Evolutionary conservation across 805 yeast species (phyloP).

Genomic region (Candida schatavii): DNA sequence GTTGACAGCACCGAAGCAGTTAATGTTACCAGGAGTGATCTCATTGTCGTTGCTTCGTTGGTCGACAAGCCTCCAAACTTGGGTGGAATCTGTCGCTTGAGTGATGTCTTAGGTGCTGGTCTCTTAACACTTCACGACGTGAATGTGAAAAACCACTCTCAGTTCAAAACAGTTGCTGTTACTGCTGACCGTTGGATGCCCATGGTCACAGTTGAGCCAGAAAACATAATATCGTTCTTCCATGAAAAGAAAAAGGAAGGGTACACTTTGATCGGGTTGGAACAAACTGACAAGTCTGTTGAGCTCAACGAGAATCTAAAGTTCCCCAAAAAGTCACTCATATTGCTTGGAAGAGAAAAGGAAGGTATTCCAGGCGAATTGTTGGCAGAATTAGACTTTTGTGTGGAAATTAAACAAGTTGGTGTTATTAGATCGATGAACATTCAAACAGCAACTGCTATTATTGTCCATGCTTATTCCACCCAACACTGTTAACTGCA

Average conservation of each 20-base stretch:
- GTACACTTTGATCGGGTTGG: conserved; percentile 83
- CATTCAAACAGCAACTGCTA: conserved; percentile 95
- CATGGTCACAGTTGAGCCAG: conserved; percentile 68
- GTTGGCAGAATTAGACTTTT: conserved; percentile 75
- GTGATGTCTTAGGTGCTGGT: conserved; percentile 91
- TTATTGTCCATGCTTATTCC: conserved; percentile 87
- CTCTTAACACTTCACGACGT: conserved; percentile 73
- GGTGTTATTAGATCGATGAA: conserved; percentile 96
- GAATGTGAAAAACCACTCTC: conserved; percentile 57
- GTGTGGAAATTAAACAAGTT: conserved; percentile 87
- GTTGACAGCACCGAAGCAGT: conserved; percentile 42
- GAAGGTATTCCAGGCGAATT: conserved; percentile 90
- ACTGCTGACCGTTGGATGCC: conserved; percentile 98
- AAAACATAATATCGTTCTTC: conserved; percentile 55
- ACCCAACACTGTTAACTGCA: conserved; percentile 53
- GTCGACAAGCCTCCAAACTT: conserved; percentile 92
- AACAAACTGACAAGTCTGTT: conserved; percentile 89
- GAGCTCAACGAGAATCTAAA: conserved; percentile 58
- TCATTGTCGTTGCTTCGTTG: conserved; percentile 85
- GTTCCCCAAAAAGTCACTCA: conserved; percentile 78
- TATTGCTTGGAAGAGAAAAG: conserved; percentile 80
- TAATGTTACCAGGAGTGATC: conserved; percentile 64
- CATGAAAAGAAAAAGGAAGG: conserved; percentile 65
- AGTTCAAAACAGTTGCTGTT: conserved; percentile 85
- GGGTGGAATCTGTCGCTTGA: conserved; percentile 90